Evolutionary conservation across 306 rosid species (phyloP), one percentile per base, ranked within the genome.

Genomic region (Quercus alba): DNA sequence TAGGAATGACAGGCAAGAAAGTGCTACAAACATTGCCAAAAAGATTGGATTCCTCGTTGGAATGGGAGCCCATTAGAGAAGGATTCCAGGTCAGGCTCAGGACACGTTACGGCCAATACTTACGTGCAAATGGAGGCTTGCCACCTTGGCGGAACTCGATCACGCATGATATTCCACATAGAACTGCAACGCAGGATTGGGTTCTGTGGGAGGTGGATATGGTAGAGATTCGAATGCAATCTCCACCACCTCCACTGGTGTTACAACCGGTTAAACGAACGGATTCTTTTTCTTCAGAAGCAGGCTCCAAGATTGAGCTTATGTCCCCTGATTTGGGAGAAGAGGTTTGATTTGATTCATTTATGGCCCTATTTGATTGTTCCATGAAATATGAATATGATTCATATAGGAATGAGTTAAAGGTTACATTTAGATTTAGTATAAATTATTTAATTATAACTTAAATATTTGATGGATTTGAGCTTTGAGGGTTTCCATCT

Each of bases 61-160:
- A 94, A 81, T 94, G 99, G 99, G 99, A 94, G 75, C 97, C 97
- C 17, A 46, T 93, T 4, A 85, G 94, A 19, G 93, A 91, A 19
- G 97, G 97, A 2, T 84, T 81, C 68, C 97, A 88, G 46, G 91
- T 94, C 25, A 83, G 89, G 73, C 78, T 94, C 55, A 88, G 72
- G 77, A 91, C 97, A 0, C 88, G 94, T 6, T 87, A 90, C 33
- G 97, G 95, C 11, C 95, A 89, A 41, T 94, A 81, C 76, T 75
- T 94, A 0, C 88, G 99, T 0, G 97, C 93, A 23, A 95, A 95
- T 19, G 93, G 91, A 2, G 97, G 99, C 4, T 33, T 93, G 5
- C 97, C 99, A 0, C 99, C 99, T 2, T 95, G 97, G 95, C 84
- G 99, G 66, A 93, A 95, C 72, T 88, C 95, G 2, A 62, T 95